Percentiles rank a stretch among this genome's conserved stretches.
Evolutionary conservation across 257 asterid species (phyloP).

Genomic region (Primulina eburnea): DNA sequence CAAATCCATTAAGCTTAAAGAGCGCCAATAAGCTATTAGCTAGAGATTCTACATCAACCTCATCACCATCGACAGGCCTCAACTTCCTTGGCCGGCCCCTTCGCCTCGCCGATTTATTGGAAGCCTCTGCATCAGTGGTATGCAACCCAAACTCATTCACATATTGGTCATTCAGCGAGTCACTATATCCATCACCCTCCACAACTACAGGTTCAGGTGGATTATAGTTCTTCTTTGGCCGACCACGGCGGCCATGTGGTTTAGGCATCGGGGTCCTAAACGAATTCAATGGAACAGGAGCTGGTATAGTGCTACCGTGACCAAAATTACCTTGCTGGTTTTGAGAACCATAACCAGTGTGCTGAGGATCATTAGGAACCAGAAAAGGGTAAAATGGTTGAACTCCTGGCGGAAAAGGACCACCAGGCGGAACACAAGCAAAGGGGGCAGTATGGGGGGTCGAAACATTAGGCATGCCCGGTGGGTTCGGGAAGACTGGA

Average conservation of each 20-base stretch:
- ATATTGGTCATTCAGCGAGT: conserved; percentile 39
- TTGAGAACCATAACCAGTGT: conserved; percentile 27
- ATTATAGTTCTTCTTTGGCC: conserved; percentile 33
- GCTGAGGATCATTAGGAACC: conserved; percentile 36
- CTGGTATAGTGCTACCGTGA: conserved; percentile 39
- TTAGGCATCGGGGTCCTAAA: conserved; percentile 56
- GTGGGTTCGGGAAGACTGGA: conserved; percentile 70
- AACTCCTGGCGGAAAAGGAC: conserved; percentile 90
- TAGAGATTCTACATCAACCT: conserved; percentile 43
- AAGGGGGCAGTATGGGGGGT: conserved; percentile 73
- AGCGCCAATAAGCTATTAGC: conserved; percentile 40
- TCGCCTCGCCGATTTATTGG: conserved; percentile 41
- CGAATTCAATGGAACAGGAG: conserved; percentile 69
- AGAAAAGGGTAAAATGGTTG: conserved; percentile 84
- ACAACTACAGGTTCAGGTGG: conserved; percentile 27
- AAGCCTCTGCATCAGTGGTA: conserved; percentile 36
- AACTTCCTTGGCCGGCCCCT: conserved; percentile 45
- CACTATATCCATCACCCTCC: conserved; percentile 57
- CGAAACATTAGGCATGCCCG: conserved; percentile 46
- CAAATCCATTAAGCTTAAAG: conserved; percentile 54
- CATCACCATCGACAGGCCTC: conserved; percentile 30
- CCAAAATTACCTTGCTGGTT: conserved; percentile 35
- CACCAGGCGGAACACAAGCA: conserved; percentile 83
- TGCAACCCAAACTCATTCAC: conserved; percentile 28
- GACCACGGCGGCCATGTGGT: conserved; percentile 48